Evolutionary conservation across 768 basidiomycete species (phyloP), one percentile per base, ranked within the genome.

Genomic region (Sporobolomyces phaffii): DNA sequence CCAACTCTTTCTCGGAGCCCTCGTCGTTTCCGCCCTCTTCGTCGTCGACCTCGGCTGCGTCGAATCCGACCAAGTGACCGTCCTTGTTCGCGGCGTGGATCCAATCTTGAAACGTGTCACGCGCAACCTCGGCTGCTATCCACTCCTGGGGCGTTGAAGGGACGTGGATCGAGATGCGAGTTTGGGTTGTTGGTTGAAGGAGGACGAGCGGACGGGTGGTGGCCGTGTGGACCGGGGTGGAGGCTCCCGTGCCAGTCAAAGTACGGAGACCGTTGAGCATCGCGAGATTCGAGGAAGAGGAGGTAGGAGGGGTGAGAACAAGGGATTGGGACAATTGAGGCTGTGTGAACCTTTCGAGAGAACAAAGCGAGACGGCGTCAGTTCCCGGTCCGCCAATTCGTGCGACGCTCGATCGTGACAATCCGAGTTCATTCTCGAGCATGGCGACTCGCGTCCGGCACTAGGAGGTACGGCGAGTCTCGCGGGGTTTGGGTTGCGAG

Each of bases 101-200:
- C 44, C 76, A 77, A 64, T 78, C 76, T 54, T 78, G 77, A 68
- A 79, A 80, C 53, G 79, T 76, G 54, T 80, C 78, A 18, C 77
- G 75, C 53, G 79, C 76, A 41, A 79, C 78, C 63, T 80, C 79
- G 36, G 79, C 78, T 2, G 77, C 75, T 67, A 78, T 77, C 79
- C 79, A 80, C 67, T 79, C 78, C 10, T 77, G 70, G 6, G 76
- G 73, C 22, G 77, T 77, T 22, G 70, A 64, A 10, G 78, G 75
- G 51, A 79, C 78, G 54, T 75, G 76, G 73, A 80, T 75, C 47
- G 77, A 77, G 40, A 80, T 26, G 29, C 70, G 62, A n/a, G 62
- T 69, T 28, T 64, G 62, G 14, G 63, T 48, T 8, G 62, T 20
- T 24, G 59, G 38, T 60, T 67, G 65, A 14, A 67, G 62, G 49